Evolutionary conservation across 306 rosid genomes (phyloP).

Genomic region (Ormosia emarginata): DNA sequence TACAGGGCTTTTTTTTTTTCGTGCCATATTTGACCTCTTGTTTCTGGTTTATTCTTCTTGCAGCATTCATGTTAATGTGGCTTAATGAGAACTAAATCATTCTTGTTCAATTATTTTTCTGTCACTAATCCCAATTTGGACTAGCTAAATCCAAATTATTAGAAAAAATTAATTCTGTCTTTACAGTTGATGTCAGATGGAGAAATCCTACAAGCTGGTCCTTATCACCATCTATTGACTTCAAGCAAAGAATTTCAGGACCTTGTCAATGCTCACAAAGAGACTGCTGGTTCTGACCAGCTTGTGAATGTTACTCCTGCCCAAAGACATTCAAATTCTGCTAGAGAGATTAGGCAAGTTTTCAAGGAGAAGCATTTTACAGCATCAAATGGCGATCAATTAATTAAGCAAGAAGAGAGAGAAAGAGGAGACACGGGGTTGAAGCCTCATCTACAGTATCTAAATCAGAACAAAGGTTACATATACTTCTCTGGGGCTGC

Average conservation of each 20-base stretch:
- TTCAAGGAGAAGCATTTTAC: neutral
- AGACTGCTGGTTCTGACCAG: constrained; percentile 33
- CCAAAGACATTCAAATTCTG: neutral
- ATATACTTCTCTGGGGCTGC: constrained; percentile 24
- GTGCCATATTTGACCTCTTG: neutral
- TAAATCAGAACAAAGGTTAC: constrained; percentile 44
- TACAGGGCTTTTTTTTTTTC: too few relatives aligned
- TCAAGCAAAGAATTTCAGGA: constrained; percentile 50
- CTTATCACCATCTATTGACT: constrained; percentile 36
- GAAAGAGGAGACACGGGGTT: constrained; percentile 51
- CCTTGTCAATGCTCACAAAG: constrained; percentile 57
- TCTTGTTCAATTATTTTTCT: neutral
- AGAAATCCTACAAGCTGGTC: constrained; percentile 33
- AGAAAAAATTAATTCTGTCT: neutral
- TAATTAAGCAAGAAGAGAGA: constrained; percentile 53
- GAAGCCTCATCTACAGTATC: constrained; percentile 50
- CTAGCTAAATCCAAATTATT: too few relatives aligned
- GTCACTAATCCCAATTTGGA: neutral
- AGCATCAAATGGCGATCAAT: constrained; percentile 23
- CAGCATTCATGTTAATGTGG: neutral
- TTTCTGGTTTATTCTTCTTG: neutral
- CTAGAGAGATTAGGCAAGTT: constrained; percentile 9
- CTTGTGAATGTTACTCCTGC: neutral
- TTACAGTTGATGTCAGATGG: constrained; percentile 57
- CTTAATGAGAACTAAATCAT: neutral